phyloP scores from a whole-genome alignment of 1,139 yeast genomes.

The Yamadazyma kanchanaburiensis region DNA sequence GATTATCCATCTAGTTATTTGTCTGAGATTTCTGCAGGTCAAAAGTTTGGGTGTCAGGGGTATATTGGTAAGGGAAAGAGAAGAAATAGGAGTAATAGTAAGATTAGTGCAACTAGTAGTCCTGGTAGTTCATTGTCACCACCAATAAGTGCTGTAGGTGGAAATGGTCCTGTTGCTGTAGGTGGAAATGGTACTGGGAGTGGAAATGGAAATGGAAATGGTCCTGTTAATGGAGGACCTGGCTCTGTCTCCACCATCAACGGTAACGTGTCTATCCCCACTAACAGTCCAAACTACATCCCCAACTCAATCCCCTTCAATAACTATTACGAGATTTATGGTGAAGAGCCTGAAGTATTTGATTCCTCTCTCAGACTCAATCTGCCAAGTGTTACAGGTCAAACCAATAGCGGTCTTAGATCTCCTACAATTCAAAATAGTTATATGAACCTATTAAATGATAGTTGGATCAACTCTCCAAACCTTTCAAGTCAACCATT shows the following conservation, averaged over 20 bases:
- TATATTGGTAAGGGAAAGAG: constrained; percentile 22
- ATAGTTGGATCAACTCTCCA: constrained; percentile 4
- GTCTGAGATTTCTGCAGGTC: constrained; percentile 38
- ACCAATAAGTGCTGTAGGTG: not conserved
- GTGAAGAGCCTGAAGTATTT: constrained; percentile 4
- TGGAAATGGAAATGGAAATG: not conserved
- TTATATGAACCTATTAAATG: not conserved
- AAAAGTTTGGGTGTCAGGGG: constrained; percentile 40
- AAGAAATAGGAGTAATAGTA: constrained; percentile 12
- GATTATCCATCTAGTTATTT: constrained; percentile 31
- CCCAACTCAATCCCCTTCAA: constrained; percentile 1
- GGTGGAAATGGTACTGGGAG: not conserved
- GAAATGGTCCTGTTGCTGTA: not conserved
- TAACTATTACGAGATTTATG: constrained; percentile 11
- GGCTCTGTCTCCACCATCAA: not conserved
- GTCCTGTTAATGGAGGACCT: not conserved
- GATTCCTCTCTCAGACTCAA: not conserved
- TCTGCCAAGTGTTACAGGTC: not conserved
- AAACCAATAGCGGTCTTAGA: not conserved
- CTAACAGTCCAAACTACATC: too few species aligned
- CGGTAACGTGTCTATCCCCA: not conserved
- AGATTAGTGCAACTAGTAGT: constrained; percentile 1
- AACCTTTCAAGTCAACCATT: constrained; percentile 5
- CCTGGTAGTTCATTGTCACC: constrained; percentile 4
- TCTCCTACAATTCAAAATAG: not conserved